Conservation (phyloP, 305 asterid species). For the Fraxinus platypoda region DNA sequence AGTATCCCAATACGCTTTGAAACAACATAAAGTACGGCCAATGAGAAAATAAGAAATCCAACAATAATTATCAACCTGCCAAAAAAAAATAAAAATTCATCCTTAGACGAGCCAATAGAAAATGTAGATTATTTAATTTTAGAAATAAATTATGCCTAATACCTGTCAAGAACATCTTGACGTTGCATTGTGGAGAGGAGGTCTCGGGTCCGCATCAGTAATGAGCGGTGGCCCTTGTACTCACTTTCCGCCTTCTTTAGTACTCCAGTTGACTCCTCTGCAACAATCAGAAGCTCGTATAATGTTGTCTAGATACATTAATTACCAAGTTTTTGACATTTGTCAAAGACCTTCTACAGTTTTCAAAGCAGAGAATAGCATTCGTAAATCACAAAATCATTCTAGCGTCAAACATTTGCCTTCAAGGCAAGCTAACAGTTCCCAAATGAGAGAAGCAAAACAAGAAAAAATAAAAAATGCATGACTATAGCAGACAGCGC, state of each 20-base stretch:
- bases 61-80: conserved; percentile 63
- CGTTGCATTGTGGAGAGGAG: conserved; percentile 93
- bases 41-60: conserved; percentile 72
- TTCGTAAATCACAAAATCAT: neutral
- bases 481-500: neutral
- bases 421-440: neutral
- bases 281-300: conserved; percentile 26
- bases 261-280: conserved; percentile 89
- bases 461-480: too few relatives aligned
- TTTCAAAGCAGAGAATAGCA: neutral
- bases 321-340: neutral
- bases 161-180: conserved; percentile 90
- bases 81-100: neutral
- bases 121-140: neutral
- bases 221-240: conserved; percentile 86
- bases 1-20: conserved; percentile 88
- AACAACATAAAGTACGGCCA: conserved; percentile 91
- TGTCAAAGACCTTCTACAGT: neutral
- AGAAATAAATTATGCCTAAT: neutral
- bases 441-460: neutral
- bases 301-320: neutral
- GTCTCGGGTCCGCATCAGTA: conserved; percentile 73
- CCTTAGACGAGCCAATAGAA: conserved; percentile 9
- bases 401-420: neutral
- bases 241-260: conserved; percentile 82